Base-by-base conservation (phyloP, 164 flowering plant genomes). In the Stephania yunnanensis region DNA sequence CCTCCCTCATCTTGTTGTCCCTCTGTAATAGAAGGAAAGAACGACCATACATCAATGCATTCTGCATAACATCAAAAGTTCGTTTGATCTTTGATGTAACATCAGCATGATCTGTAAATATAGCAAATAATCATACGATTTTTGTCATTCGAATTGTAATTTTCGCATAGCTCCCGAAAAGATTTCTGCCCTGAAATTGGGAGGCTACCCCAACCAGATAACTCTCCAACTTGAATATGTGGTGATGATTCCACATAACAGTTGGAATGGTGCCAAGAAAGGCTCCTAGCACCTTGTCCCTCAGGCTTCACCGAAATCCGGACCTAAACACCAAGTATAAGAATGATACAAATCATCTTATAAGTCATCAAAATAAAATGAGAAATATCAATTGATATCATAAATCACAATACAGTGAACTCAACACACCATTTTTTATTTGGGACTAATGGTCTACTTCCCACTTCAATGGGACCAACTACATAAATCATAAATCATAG, bases 201-300 rank as follows among this genome's bases (percentile, higher is more conserved):
- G 69, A 96, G 92, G 81, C 74, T 82, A 52, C 79, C 85, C 97
- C 97, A 96, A 70, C 98, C 97, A 69, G 86, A 68, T 76, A 94
- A 74, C 77, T 88, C 90, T 78, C 89, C 89, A 10, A 89, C 70
- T 73, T 85, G 72, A 15, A 82, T 81, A 50, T 90, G 84, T 69
- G 95, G 89, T 74, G 82, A 85, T 22, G 78, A 73, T 53, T 89
- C 87, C 80, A 90, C 7, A 84, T 87, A 91, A 83, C 99, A 96
- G 10, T 82, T 86, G 45, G 91, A 91, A 87, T 96, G 99, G 79
- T 96, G 88, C 99, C 99, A 96, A 30, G 92, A 81, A 82, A 92
- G 65, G 11, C 91, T 81, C 84, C 69, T 89, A 36, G 87, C 71
- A 66, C 91, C 87, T 83, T 85, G 86, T 79, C 90, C 93, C 13